A percentile compares a stretch with the other conserved stretches of the same genome.
These are phyloP conservation scores for Viola odorata DNA, from an alignment of 345 rosid genomes.

Conservation along the genomic window DNA sequence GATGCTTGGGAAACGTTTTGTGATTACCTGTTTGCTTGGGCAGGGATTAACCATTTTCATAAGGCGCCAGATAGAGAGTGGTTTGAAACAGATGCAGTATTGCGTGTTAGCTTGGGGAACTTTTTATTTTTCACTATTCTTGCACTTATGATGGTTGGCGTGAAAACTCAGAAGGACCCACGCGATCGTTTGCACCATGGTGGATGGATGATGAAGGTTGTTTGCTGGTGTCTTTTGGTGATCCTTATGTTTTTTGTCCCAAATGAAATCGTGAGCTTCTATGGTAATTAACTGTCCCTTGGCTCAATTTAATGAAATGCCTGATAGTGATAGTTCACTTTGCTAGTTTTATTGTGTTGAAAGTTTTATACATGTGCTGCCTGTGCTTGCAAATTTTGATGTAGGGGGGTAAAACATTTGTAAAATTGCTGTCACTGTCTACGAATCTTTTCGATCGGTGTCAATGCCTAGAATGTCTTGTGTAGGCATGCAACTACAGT, in stretches of 20 bases:
- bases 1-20: not conserved
- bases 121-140: conserved; percentile 80
- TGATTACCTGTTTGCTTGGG: not conserved
- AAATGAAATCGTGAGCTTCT: conserved; percentile 79
- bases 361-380: no score
- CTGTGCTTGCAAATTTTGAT: no score
- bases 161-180: conserved; percentile 88
- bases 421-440: no score
- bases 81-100: conserved; percentile 97
- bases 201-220: conserved; percentile 97
- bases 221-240: conserved; percentile 81
- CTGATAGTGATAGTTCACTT: not conserved
- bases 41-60: conserved; percentile 96
- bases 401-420: no score
- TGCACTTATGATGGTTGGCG: conserved; percentile 80
- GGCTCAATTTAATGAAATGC: not conserved
- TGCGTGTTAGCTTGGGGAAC: conserved; percentile 96
- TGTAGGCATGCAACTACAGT: no score
- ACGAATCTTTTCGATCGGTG: no score
- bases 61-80: conserved; percentile 87
- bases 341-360: not conserved
- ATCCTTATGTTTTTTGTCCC: conserved; percentile 95
- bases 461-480: no score
- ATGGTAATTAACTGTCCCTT: conserved; percentile 41
- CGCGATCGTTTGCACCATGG: conserved; percentile 96